These are phyloP conservation scores for Arthrobotrys sphaeroides DNA, from an alignment of 2,329 filamentous ascomycete genomes.

Conservation along the genomic window DNA sequence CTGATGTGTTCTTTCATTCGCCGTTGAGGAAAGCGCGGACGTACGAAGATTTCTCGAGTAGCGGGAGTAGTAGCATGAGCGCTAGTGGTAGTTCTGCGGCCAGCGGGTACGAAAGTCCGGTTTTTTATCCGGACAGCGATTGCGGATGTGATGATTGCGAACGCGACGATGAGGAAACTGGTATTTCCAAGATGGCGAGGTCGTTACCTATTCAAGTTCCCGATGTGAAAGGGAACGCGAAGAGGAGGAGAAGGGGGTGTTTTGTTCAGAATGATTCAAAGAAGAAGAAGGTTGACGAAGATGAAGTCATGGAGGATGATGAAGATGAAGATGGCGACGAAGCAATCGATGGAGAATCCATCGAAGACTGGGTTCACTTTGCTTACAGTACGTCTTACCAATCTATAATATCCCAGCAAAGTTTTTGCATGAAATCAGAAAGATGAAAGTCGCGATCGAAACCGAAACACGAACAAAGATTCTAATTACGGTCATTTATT, in stretches of 20 bases:
- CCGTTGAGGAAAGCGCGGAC: slow-evolving; percentile 35
- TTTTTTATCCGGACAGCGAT: slow-evolving; percentile 50
- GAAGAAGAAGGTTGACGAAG: slow-evolving; percentile 10
- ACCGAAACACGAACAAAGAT: slow-evolving; percentile 1
- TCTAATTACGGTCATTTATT: slow-evolving; percentile 2
- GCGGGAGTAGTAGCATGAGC: slow-evolving; percentile 16
- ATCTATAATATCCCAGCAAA: slow-evolving; percentile 1
- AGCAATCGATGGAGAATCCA: slow-evolving; percentile 23
- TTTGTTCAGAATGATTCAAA: slow-evolving; percentile 39
- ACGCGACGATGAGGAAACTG: slow-evolving; percentile 27
- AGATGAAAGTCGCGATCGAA: slow-evolving; percentile 11
- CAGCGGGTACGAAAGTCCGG: slow-evolving; percentile 48
- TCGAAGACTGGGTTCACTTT: slow-evolving; percentile 51
- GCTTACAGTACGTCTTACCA: slow-evolving; percentile 48
- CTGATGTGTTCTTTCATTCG: slow-evolving; percentile 49
- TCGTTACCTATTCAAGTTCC: slow-evolving; percentile 45
- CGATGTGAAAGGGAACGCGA: not conserved
- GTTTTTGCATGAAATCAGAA: not conserved
- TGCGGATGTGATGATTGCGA: slow-evolving; percentile 40
- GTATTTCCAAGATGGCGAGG: slow-evolving; percentile 33
- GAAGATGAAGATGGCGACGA: slow-evolving; percentile 25
- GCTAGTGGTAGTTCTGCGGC: not conserved
- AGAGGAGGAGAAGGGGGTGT: slow-evolving; percentile 37
- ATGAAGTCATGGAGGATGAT: slow-evolving; percentile 25
- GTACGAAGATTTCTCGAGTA: slow-evolving; percentile 31